Conservation (phyloP, 2,329 filamentous ascomycete species). For the Fusarium sp. region DNA sequence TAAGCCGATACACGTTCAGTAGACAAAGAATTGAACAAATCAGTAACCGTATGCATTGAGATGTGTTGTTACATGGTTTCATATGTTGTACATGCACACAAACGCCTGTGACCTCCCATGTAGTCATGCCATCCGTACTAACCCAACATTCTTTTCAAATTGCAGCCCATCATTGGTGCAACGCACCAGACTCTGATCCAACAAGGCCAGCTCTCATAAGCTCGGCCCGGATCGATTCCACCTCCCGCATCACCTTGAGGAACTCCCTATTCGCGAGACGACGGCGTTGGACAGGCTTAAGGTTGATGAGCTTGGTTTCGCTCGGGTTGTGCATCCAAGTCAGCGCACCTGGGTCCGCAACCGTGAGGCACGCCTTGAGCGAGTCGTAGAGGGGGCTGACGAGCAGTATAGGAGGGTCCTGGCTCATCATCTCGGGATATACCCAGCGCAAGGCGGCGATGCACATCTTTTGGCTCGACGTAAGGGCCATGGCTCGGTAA, state of each 20-base stretch:
- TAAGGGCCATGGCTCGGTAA: constrained; percentile 61
- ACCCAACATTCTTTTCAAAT: background rate
- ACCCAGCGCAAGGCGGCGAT: constrained; percentile 63
- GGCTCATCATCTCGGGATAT: constrained; percentile 69
- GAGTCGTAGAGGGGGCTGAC: constrained; percentile 58
- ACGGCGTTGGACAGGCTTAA: constrained; percentile 28
- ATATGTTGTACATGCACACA: constrained; percentile 14
- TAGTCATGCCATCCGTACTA: background rate
- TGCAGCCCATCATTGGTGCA: background rate
- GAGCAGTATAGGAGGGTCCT: constrained; percentile 62
- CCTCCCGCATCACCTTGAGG: constrained; percentile 47
- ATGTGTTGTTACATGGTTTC: constrained; percentile 26
- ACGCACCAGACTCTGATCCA: background rate
- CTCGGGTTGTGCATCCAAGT: constrained; percentile 40
- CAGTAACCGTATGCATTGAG: constrained; percentile 1
- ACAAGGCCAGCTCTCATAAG: background rate
- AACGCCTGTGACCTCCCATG: background rate
- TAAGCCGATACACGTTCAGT: background rate
- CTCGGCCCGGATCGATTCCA: constrained; percentile 43
- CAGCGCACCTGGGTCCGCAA: constrained; percentile 66
- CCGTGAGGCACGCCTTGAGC: constrained; percentile 65
- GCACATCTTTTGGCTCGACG: constrained; percentile 57
- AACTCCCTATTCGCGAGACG: constrained; percentile 49
- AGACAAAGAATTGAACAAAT: background rate
- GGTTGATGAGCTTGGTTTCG: background rate